These are phyloP conservation scores for Patellifolia procumbens DNA, from an alignment of 179 eudicot genomes.

Conservation along the genomic window DNA sequence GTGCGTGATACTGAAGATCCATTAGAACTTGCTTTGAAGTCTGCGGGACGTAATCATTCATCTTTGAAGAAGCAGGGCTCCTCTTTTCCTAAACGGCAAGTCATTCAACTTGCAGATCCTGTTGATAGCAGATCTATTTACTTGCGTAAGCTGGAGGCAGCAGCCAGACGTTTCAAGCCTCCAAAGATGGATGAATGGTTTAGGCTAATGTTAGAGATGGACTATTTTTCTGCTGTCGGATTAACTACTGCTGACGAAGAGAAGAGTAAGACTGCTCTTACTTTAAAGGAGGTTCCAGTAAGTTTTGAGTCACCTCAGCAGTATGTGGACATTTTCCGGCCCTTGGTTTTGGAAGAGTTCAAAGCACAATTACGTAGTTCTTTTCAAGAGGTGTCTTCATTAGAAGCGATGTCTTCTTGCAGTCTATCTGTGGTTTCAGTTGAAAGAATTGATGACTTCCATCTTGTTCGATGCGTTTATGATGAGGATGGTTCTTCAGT, in stretches of 20 bases:
- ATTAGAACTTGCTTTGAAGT: conserved; percentile 64
- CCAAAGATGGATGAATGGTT: conserved; percentile 93
- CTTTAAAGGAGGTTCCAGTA: conserved; percentile 80
- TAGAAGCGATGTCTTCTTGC: conserved; percentile 76
- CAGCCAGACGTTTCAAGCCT: conserved; percentile 68
- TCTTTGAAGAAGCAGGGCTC: conserved; percentile 40
- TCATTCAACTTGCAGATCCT: conserved; percentile 78
- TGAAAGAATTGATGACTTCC: conserved; percentile 96
- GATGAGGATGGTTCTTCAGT: conserved; percentile 54
- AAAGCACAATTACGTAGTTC: conserved; percentile 90
- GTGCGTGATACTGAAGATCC: conserved; percentile 67
- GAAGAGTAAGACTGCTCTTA: conserved; percentile 40
- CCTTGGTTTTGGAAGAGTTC: conserved; percentile 91
- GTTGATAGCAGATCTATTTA: conserved; percentile 52
- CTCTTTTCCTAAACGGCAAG: conserved; percentile 76
- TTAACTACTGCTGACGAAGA: conserved; percentile 57
- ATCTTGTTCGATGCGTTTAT: conserved; percentile 86
- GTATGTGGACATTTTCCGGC: conserved; percentile 83
- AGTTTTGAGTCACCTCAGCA: conserved; percentile 77
- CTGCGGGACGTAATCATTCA: conserved; percentile 54
- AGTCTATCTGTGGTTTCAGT: conserved; percentile 85
- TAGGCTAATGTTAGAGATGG: conserved; percentile 79
- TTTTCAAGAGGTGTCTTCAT: conserved; percentile 71
- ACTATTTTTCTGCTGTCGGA: conserved; percentile 82
- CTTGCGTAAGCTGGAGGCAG: conserved; percentile 53